Conservation (phyloP, 2,329 filamentous ascomycete species). For the Fonsecaea pugnacius region DNA sequence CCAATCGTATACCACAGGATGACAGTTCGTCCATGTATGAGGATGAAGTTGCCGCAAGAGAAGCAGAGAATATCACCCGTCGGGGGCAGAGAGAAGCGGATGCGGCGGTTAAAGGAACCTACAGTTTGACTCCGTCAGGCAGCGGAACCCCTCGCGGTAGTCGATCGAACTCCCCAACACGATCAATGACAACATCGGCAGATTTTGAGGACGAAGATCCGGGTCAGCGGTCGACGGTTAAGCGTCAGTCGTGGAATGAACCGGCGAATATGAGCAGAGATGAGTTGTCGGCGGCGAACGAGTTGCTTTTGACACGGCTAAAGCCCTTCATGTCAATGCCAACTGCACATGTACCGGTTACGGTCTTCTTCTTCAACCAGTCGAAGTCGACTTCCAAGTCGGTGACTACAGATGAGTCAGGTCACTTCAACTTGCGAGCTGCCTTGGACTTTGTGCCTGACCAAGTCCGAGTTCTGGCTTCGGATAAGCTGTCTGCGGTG, state of each 20-base stretch:
- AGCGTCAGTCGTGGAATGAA: constrained; percentile 56
- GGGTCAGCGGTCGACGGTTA: constrained; percentile 47
- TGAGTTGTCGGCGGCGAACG: constrained; percentile 79
- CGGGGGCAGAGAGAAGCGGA: constrained; percentile 73
- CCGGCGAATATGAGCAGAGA: constrained; percentile 70
- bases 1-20: constrained; percentile 46
- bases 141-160: constrained; percentile 38
- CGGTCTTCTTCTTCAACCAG: constrained; percentile 94
- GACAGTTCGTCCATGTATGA: constrained; percentile 60
- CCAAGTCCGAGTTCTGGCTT: constrained; percentile 82
- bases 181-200: constrained; percentile 5
- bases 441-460: constrained; percentile 89
- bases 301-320: constrained; percentile 83
- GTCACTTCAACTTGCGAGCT: constrained; percentile 82
- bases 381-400: constrained; percentile 79
- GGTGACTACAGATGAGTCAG: constrained; percentile 81
- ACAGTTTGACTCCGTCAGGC: constrained; percentile 54
- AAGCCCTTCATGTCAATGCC: constrained; percentile 89
- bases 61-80: constrained; percentile 76
- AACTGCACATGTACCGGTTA: constrained; percentile 75
- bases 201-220: constrained; percentile 39
- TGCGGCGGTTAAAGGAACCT: constrained; percentile 70
- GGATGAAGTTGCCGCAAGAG: constrained; percentile 70
- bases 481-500: constrained; percentile 79
- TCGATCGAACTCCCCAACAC: constrained; percentile 37